These are phyloP conservation scores for Thermochaetoides dissita DNA, from an alignment of 2,329 filamentous ascomycete genomes.

Conservation along the genomic window DNA sequence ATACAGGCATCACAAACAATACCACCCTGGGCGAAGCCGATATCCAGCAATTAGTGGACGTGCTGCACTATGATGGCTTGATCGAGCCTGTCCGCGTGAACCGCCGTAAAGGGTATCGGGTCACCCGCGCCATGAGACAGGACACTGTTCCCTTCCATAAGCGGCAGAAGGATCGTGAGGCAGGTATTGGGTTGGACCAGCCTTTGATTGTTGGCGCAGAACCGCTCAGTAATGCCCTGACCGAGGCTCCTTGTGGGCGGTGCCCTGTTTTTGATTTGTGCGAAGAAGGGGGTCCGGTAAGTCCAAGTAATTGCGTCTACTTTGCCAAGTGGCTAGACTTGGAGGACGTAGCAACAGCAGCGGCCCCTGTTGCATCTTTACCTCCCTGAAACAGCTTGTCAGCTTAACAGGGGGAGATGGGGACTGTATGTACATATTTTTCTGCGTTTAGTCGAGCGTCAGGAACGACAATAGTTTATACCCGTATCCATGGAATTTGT, in stretches of 20 bases:
- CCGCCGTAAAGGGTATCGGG: conserved; percentile 38
- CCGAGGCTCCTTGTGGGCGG: conserved; percentile 76
- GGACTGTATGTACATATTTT: neutral
- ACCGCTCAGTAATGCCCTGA: conserved; percentile 55
- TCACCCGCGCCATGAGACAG: conserved; percentile 33
- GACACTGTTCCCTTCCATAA: conserved; percentile 16
- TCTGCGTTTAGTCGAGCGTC: too few relatives aligned
- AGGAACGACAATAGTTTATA: too few relatives aligned
- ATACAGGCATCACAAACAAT: conserved; percentile 56
- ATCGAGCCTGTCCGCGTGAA: conserved; percentile 51
- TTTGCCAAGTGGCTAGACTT: conserved; percentile 68
- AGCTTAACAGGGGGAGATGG: conserved; percentile 4
- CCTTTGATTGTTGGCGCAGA: conserved; percentile 21
- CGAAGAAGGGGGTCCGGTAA: conserved; percentile 79
- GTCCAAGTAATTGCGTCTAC: conserved; percentile 80
- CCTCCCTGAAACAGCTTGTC: conserved; percentile 2
- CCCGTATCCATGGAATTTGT: too few relatives aligned
- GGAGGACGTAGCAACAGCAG: conserved; percentile 18
- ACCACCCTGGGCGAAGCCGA: conserved; percentile 58
- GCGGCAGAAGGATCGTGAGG: conserved; percentile 21
- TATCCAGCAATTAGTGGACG: conserved; percentile 72
- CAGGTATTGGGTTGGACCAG: conserved; percentile 16
- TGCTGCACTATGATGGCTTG: conserved; percentile 77
- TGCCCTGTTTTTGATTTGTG: conserved; percentile 93
- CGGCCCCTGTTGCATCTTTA: conserved; percentile 1